These are phyloP conservation scores for Diplogelasinospora grovesii DNA, from an alignment of 495 filamentous ascomycete genomes.

Conservation along the genomic window DNA sequence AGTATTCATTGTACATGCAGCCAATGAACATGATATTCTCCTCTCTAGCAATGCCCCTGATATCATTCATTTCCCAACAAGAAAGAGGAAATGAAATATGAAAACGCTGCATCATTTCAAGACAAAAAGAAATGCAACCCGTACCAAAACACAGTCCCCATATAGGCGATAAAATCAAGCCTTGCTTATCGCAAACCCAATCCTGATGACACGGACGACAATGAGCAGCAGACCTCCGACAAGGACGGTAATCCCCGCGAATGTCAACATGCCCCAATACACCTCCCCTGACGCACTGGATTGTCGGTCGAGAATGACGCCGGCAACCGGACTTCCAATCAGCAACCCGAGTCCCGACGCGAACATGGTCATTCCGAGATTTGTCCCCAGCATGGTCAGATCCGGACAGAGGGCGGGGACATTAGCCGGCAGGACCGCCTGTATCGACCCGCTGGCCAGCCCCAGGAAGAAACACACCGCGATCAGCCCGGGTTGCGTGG, in stretches of 20 bases:
- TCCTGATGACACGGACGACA: slow-evolving; percentile 3
- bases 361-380: slow-evolving; percentile 62
- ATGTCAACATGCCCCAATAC: slow-evolving; percentile 5
- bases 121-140: too few species aligned
- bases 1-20: too few species aligned
- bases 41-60: too few species aligned
- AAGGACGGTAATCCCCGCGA: slow-evolving; percentile 4
- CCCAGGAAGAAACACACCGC: slow-evolving; percentile 37
- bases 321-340: slow-evolving; percentile 60
- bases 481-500: slow-evolving; percentile 28
- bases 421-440: slow-evolving; percentile 52
- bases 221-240: slow-evolving; percentile 1
- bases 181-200: slow-evolving; percentile 7
- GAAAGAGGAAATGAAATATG: too few species aligned
- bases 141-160: too few species aligned
- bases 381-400: slow-evolving; percentile 54
- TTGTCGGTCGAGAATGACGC: slow-evolving; percentile 35
- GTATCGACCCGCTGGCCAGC: slow-evolving; percentile 54
- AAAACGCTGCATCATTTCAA: too few species aligned
- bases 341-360: slow-evolving; percentile 50
- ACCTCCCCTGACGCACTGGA: background rate
- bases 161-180: too few species aligned
- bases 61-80: too few species aligned
- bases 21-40: too few species aligned
- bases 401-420: slow-evolving; percentile 50